Base-by-base conservation (phyloP, 176 grass and related monocot genomes). In the Hsuehochloa calcarea region DNA sequence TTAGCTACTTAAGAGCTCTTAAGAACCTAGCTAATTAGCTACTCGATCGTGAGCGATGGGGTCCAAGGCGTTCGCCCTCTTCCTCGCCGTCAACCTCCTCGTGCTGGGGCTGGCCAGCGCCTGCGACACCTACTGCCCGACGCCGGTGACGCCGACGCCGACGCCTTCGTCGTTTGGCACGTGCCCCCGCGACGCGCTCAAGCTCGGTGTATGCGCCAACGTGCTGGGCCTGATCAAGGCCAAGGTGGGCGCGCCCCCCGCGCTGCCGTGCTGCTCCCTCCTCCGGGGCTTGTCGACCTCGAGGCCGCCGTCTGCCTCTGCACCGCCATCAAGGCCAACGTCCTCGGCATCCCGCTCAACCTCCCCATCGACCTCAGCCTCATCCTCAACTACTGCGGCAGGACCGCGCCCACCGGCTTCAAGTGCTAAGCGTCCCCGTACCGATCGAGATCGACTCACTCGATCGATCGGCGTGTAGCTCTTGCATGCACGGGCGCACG, bases 251-350 rank as follows among this genome's bases (percentile, higher is more conserved):
- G 73, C 74, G 62, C 80, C 84, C 0, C 75, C 75, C 9, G 49
- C 70, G 47, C 74, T 20, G 84, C 84, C 89, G 62, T 96, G 94
- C 76, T 96, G 94, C 85, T 82, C 91, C 15, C 80, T 96, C 68
- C 88, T 93, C 7, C 1, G 27, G 94, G 94, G 16, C 91, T 97
- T n/a, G 85, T 90, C 19, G 94, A 97, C 74, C 68, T 88, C 3
- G 89, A 97, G 89, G 94, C 91, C 15, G 94, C 89, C 6, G 89
- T 92, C 35, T 97, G 94, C 83, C 84, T 93, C 67, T 97, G 94
- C 84, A 93, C 94, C 63, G 90, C 85, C 62, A 88, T 97, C 79
- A 97, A 87, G 85, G 89, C 29, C 74, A 80, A 87, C 75, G 12
- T 90, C 40, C 89, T 87, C 19, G 89, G 89, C 74, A 55, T 90